These are phyloP conservation scores for Isabelozyma gotoi DNA, from an alignment of 805 yeast genomes.

Conservation along the genomic window DNA sequence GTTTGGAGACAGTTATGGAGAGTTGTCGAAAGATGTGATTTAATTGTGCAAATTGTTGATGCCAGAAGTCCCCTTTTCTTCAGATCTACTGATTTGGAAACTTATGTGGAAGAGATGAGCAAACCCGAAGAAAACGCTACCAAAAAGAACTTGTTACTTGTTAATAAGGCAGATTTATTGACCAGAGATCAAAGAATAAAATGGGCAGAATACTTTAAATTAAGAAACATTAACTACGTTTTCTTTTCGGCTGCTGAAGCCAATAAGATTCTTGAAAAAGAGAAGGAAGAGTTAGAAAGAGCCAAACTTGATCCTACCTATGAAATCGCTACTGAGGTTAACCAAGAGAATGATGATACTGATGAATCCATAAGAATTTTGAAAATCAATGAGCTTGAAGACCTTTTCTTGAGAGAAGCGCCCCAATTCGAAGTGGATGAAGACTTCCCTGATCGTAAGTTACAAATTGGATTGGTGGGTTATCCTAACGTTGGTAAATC, in stretches of 20 bases:
- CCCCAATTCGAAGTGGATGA: slow-evolving; percentile 63
- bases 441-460: slow-evolving; percentile 56
- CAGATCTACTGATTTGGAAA: slow-evolving; percentile 84
- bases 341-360: slow-evolving; percentile 19
- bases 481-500: slow-evolving; percentile 94
- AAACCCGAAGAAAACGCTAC: slow-evolving; percentile 48
- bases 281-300: slow-evolving; percentile 44
- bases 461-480: slow-evolving; percentile 95
- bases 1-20: slow-evolving; percentile 99
- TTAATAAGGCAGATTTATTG: slow-evolving; percentile 90
- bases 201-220: slow-evolving; percentile 85
- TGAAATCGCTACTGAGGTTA: slow-evolving; percentile 24
- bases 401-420: slow-evolving; percentile 70
- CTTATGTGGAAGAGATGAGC: slow-evolving; percentile 69
- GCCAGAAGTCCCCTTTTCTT: slow-evolving; percentile 92
- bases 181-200: slow-evolving; percentile 70
- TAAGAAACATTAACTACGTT: slow-evolving; percentile 72
- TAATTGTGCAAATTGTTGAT: slow-evolving; percentile 95
- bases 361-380: slow-evolving; percentile 60
- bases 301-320: slow-evolving; percentile 14
- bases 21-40: slow-evolving; percentile 91
- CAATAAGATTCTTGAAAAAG: slow-evolving; percentile 68
- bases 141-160: slow-evolving; percentile 78
- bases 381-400: slow-evolving; percentile 82
- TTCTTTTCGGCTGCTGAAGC: slow-evolving; percentile 92